Conservation (phyloP, 768 basidiomycete species). For the Hemileccinum impolitum region DNA sequence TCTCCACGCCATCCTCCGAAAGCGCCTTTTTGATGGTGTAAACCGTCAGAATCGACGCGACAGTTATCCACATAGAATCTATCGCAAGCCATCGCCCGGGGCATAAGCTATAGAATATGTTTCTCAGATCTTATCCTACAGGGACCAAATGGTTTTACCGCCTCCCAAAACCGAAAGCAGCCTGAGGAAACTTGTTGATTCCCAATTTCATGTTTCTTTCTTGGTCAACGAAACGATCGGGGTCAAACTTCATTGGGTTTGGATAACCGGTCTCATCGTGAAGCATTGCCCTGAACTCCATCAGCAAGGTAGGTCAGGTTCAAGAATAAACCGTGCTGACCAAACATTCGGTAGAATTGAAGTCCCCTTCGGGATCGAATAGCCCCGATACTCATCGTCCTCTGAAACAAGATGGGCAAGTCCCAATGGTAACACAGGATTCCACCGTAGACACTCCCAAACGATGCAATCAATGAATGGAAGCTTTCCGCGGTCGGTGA, state of each 20-base stretch:
- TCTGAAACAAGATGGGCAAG: conserved; percentile 24
- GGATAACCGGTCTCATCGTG: conserved; percentile 39
- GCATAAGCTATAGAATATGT: conserved; percentile 34
- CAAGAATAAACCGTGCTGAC: conserved; percentile 21
- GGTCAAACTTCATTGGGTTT: conserved; percentile 38
- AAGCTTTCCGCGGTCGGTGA: conserved; percentile 40
- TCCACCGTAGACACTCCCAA: conserved; percentile 40
- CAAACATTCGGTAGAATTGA: conserved; percentile 48
- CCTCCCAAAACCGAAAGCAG: conserved; percentile 42
- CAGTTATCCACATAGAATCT: conserved; percentile 42
- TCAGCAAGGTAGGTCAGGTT: conserved; percentile 12
- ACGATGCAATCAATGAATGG: conserved; percentile 37
- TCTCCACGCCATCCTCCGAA: conserved; percentile 30
- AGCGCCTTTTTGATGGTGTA: conserved; percentile 39
- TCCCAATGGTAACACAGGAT: conserved; percentile 34
- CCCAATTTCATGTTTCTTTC: conserved; percentile 26
- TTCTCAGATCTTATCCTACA: not conserved
- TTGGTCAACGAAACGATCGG: conserved; percentile 34
- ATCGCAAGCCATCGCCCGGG: conserved; percentile 44
- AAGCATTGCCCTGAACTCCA: conserved; percentile 37
- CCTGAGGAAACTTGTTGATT: conserved; percentile 35
- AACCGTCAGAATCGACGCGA: conserved; percentile 38
- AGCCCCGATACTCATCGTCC: conserved; percentile 46
- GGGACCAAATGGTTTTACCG: conserved; percentile 22
- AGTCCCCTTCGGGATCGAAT: conserved; percentile 43